Evolutionary conservation across 371 early-diverging fungal genomes (phyloP), one percentile per base, ranked within the genome.

Genomic region (Rhizopus arrhizus): DNA sequence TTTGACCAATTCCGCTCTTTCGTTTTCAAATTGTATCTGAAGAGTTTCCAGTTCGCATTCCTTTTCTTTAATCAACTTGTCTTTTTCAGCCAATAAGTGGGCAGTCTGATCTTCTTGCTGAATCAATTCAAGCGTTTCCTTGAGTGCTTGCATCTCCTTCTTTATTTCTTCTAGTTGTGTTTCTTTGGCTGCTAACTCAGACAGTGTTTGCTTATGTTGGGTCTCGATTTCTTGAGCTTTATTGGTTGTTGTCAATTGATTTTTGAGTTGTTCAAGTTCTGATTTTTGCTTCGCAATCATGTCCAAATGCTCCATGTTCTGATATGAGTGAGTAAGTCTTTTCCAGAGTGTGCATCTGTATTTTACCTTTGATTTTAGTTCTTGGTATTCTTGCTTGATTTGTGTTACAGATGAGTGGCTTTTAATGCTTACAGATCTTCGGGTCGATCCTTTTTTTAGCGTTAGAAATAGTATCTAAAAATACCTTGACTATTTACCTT

Each of bases 311-410:
- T 72, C 74, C 15, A 54, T 53, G 45, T 77, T 75, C 80, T 80
- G 64, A 33, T 41, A 47, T 12, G 8, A 22, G 32, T 40, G 16
- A 13, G 28, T n/a, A 32, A 32, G 36, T 36, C 36, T 36, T 40
- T 40, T 40, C 8, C 40, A 56, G 29, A 29, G 11, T 10, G 13
- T 12, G 22, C 22, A 22, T 22, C 22, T 32, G 11, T 10, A 51
- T 28, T 36, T 33, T 59, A 73, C 80, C 70, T 75, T 73, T 31
- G 59, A 59, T 51, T 77, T 77, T 35, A 80, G 55, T n/a, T 75
- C 75, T 56, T 69, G 63, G 47, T 70, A 73, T 61, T 80, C 77
- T 55, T 72, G 71, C 32, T 65, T 64, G 22, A 79, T 74, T 45
- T 79, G 76, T 7, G 61, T 58, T n/a, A 66, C 59, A 6, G 61